Evolutionary conservation across 768 basidiomycete genomes (phyloP).

Genomic region (Phallus indusiatus): DNA sequence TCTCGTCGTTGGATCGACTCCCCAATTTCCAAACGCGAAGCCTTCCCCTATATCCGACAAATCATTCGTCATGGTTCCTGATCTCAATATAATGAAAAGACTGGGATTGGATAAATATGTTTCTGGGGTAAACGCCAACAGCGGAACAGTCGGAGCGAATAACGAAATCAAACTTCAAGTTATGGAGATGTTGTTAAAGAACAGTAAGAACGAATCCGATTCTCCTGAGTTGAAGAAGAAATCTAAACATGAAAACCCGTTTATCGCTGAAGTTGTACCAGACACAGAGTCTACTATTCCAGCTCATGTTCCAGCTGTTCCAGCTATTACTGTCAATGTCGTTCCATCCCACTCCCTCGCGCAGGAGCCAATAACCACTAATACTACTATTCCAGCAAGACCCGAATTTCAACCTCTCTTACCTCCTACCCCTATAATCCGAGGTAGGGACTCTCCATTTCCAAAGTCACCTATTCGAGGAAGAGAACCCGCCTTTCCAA

Average conservation of each 20-base stretch:
- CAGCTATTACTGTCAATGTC: not conserved
- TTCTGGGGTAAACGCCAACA: not conserved
- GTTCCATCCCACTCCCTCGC: not conserved
- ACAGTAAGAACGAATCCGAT: not conserved
- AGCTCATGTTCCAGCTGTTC: no score
- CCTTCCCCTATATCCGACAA: not conserved
- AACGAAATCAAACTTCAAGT: constrained; percentile 1
- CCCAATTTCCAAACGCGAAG: not conserved
- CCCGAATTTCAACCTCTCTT: not conserved
- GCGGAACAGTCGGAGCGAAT: not conserved
- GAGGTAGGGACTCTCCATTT: not conserved
- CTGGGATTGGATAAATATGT: not conserved
- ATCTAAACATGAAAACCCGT: not conserved
- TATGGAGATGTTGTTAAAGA: constrained; percentile 1
- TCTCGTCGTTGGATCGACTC: not conserved
- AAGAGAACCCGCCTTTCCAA: not conserved
- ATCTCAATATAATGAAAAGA: not conserved
- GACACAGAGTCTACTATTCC: no score
- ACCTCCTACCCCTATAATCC: not conserved
- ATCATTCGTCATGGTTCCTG: not conserved
- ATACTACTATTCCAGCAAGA: no score
- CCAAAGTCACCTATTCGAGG: not conserved
- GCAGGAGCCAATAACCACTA: not conserved
- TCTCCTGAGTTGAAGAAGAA: not conserved
- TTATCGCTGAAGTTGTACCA: not conserved